These are phyloP conservation scores for Fraxinus americana DNA, from an alignment of 257 asterid genomes.

Conservation along the genomic window DNA sequence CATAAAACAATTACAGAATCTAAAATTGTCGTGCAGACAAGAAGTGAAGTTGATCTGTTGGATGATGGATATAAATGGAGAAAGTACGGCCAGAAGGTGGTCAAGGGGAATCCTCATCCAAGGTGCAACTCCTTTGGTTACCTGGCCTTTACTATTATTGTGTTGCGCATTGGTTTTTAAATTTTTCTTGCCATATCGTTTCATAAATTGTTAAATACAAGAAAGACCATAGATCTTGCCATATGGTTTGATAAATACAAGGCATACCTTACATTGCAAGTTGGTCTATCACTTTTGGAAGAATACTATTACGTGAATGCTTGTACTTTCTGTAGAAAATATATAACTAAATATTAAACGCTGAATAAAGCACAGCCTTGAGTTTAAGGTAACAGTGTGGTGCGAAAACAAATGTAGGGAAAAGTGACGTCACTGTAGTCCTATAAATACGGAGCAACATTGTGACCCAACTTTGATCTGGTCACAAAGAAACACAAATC, in stretches of 20 bases:
- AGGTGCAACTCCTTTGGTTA: constrained; percentile 45
- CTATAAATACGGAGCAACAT: background rate
- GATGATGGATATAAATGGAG: constrained; percentile 95
- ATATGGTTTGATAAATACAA: background rate
- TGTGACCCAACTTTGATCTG: background rate
- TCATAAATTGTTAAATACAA: background rate
- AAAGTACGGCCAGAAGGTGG: constrained; percentile 93
- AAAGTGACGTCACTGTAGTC: background rate
- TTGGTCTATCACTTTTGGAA: background rate
- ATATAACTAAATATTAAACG: constrained; percentile 4
- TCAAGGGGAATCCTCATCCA: constrained; percentile 88
- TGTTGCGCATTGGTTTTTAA: background rate
- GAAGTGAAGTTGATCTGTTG: constrained; percentile 89
- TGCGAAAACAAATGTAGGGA: background rate
- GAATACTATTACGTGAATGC: background rate
- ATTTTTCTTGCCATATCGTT: background rate
- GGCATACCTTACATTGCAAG: background rate
- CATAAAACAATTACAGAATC: constrained; percentile 75
- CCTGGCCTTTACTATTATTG: background rate
- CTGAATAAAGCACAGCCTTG: background rate
- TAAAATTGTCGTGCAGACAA: constrained; percentile 88
- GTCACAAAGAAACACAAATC: no score
- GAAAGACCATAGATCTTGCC: background rate
- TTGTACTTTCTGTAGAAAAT: background rate
- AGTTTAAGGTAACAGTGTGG: no score